Percentiles rank a stretch among this genome's conserved stretches.
These are phyloP conservation scores for Effrenium voratum DNA, from an alignment of 73 alveolate genomes.

Conservation along the genomic window DNA sequence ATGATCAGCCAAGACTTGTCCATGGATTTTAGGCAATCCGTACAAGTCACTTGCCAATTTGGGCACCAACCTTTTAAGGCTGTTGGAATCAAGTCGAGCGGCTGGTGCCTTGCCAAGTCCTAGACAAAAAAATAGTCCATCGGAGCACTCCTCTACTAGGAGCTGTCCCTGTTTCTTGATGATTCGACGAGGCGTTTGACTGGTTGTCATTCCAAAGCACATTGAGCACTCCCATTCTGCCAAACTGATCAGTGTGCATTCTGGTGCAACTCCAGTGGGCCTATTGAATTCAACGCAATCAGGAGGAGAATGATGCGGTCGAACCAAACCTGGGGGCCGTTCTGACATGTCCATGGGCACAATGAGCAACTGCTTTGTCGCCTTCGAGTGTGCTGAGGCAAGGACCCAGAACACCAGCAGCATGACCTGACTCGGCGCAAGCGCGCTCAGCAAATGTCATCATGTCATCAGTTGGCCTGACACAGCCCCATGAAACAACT, in stretches of 20 bases:
- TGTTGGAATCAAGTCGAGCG: background rate
- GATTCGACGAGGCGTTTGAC: too few species aligned
- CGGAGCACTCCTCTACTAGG: too few species aligned
- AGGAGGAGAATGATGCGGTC: conserved; percentile 87
- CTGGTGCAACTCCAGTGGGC: too few species aligned
- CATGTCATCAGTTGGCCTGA: background rate
- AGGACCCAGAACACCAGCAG: conserved; percentile 64
- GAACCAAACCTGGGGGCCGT: conserved; percentile 59
- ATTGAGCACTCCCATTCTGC: too few species aligned
- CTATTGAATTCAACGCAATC: conserved; percentile 85
- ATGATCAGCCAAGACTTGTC: too few species aligned
- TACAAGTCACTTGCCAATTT: too few species aligned
- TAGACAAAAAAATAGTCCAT: too few species aligned
- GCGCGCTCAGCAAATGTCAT: background rate
- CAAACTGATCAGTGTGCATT: too few species aligned
- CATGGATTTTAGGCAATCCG: too few species aligned
- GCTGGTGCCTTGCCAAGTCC: background rate
- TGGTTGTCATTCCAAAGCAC: too few species aligned
- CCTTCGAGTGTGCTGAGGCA: background rate
- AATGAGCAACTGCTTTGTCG: background rate
- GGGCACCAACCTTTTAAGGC: background rate
- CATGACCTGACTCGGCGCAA: conserved; percentile 20
- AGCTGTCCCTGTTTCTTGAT: too few species aligned
- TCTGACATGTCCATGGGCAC: background rate
- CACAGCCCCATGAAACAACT: too few species aligned